These are phyloP conservation scores for Curvularia spicifera DNA, from an alignment of 2,329 filamentous ascomycete genomes.

Conservation along the genomic window DNA sequence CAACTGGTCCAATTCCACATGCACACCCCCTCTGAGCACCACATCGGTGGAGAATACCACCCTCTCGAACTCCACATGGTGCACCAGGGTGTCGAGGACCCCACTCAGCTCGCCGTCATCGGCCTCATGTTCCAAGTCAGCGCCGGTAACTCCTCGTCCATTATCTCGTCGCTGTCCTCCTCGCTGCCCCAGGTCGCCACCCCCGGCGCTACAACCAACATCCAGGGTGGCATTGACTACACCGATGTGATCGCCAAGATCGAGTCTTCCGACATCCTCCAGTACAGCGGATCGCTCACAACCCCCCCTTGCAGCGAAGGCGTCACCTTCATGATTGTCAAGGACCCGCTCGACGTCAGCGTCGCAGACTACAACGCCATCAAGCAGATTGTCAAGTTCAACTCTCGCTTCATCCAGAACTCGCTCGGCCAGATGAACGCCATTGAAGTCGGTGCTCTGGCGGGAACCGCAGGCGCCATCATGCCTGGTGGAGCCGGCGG, in stretches of 20 bases:
- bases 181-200: constrained; percentile 50
- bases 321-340: constrained; percentile 61
- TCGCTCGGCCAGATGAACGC: constrained; percentile 55
- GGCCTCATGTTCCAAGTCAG: constrained; percentile 53
- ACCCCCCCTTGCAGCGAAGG: constrained; percentile 68
- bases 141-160: constrained; percentile 37
- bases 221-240: constrained; percentile 53
- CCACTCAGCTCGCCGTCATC: constrained; percentile 50
- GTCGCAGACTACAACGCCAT: constrained; percentile 59
- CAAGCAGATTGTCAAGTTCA: constrained; percentile 62
- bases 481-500: not conserved
- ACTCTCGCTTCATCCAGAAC: constrained; percentile 63
- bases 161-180: constrained; percentile 39
- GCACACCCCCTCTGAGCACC: constrained; percentile 66
- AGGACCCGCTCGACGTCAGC: constrained; percentile 56
- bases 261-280: constrained; percentile 51
- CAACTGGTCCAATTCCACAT: constrained; percentile 64
- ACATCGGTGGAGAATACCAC: constrained; percentile 57
- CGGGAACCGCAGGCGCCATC: constrained; percentile 9
- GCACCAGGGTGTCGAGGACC: constrained; percentile 55
- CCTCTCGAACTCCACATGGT: constrained; percentile 65
- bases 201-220: constrained; percentile 48
- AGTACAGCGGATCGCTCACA: constrained; percentile 66
- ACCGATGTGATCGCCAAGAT: constrained; percentile 49
- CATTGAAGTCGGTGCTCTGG: constrained; percentile 30